Conservation (phyloP, 805 yeast species). For the Pichia membranifaciens region DNA sequence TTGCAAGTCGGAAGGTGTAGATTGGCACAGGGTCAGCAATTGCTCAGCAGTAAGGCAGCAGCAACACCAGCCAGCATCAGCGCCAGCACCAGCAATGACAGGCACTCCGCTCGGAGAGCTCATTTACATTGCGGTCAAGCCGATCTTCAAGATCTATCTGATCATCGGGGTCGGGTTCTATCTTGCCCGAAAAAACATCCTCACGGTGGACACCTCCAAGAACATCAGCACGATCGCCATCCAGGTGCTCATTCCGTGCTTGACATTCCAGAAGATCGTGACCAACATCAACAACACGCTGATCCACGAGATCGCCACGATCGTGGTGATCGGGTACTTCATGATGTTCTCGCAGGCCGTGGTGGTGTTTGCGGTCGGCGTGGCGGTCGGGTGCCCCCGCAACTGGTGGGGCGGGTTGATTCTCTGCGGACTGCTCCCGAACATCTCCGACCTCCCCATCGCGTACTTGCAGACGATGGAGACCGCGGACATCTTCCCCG, state of each 20-base stretch:
- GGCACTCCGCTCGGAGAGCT: conserved; percentile 46
- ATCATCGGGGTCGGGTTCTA: conserved; percentile 62
- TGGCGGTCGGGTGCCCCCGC: conserved; percentile 51
- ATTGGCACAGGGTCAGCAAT: too few relatives aligned
- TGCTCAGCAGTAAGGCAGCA: too few relatives aligned
- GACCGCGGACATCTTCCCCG: conserved; percentile 51
- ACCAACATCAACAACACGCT: conserved; percentile 58
- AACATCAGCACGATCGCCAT: conserved; percentile 67
- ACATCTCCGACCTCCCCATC: conserved; percentile 77
- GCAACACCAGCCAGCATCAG: too few relatives aligned
- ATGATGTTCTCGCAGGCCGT: conserved; percentile 29
- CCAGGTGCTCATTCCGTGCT: conserved; percentile 67
- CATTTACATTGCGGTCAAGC: conserved; percentile 75
- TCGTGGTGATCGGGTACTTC: conserved; percentile 44
- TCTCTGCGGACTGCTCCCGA: conserved; percentile 70
- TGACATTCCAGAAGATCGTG: conserved; percentile 70
- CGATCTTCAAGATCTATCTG: conserved; percentile 74
- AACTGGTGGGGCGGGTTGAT: conserved; percentile 69
- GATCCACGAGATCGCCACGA: conserved; percentile 63
- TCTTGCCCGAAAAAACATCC: conserved; percentile 55
- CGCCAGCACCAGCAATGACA: neutral
- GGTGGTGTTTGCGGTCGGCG: conserved; percentile 34
- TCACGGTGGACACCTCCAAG: conserved; percentile 63
- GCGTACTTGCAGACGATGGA: conserved; percentile 75
- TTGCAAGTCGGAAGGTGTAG: too few relatives aligned